phyloP scores from a whole-genome alignment of 192 early-diverging fungal species.

The Backusella circina region DNA sequence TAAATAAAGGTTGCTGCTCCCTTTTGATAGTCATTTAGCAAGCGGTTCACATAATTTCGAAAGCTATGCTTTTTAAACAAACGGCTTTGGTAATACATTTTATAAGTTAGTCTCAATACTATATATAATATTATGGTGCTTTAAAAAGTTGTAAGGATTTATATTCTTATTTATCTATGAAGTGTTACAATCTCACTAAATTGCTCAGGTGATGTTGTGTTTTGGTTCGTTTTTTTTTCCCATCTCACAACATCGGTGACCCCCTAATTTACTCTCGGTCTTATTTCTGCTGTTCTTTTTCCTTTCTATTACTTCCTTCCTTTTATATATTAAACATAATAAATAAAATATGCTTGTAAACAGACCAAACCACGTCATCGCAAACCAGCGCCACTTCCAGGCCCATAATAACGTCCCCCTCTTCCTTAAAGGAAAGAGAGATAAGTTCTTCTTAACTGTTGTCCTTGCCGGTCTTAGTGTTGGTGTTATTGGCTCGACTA shows the following conservation, averaged over 20 bases:
- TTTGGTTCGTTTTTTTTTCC: neutral
- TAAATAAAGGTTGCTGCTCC: neutral
- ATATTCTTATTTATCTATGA: neutral
- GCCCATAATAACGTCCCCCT: conserved; percentile 16
- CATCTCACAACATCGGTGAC: neutral
- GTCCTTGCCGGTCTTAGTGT: conserved; percentile 19
- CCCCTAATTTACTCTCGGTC: neutral
- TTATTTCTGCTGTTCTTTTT: conserved; percentile 5
- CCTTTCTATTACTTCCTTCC: conserved; percentile 6
- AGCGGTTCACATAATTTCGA: neutral
- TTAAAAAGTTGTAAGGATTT: neutral
- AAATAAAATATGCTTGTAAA: conserved; percentile 13
- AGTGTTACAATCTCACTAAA: neutral
- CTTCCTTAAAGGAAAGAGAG: conserved; percentile 26
- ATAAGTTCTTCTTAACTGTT: conserved; percentile 11
- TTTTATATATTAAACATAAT: neutral
- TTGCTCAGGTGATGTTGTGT: conserved; percentile 7
- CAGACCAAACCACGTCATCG: conserved; percentile 17
- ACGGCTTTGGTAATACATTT: neutral
- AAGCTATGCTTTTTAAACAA: neutral
- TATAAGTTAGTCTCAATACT: neutral
- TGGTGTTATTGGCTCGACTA: conserved; percentile 10
- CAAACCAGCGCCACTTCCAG: conserved; percentile 21
- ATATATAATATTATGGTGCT: neutral
- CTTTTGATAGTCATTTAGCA: neutral